Evolutionary conservation across 2,329 filamentous ascomycete genomes (phyloP).

Genomic region (Geoglossum cookeanum): DNA sequence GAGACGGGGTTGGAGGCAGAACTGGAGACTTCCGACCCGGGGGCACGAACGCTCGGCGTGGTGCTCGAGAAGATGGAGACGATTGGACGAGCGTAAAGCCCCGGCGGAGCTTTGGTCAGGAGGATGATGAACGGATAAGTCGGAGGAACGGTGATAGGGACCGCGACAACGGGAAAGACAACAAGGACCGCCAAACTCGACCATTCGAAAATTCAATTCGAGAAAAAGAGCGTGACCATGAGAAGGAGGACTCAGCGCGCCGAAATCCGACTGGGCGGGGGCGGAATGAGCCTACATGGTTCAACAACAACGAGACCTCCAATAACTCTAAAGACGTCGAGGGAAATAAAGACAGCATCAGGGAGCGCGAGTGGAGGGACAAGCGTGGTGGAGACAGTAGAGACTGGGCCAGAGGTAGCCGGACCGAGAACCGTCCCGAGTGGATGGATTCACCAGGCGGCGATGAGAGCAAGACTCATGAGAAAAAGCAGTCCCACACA

Average conservation of each 20-base stretch:
- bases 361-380: slow-evolving; percentile 29
- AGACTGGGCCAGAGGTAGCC: slow-evolving; percentile 30
- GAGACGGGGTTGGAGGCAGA: slow-evolving; percentile 11
- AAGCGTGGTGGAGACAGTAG: slow-evolving; percentile 25
- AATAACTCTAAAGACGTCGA: slow-evolving; percentile 21
- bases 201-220: slow-evolving; percentile 7
- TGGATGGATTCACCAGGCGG: slow-evolving; percentile 61
- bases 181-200: slow-evolving; percentile 16
- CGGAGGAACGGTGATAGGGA: slow-evolving; percentile 28
- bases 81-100: slow-evolving; percentile 23
- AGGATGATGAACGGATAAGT: slow-evolving; percentile 22
- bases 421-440: slow-evolving; percentile 66
- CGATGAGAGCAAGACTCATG: slow-evolving; percentile 24
- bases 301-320: slow-evolving; percentile 33
- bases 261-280: slow-evolving; percentile 47
- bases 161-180: slow-evolving; percentile 31
- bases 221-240: slow-evolving; percentile 11
- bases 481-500: slow-evolving; percentile 53
- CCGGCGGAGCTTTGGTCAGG: slow-evolving; percentile 22
- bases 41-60: slow-evolving; percentile 18
- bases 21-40: slow-evolving; percentile 18
- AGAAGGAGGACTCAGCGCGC: slow-evolving; percentile 30
- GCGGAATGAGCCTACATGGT: slow-evolving; percentile 57
- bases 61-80: slow-evolving; percentile 14
- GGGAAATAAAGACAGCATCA: slow-evolving; percentile 27